A percentile compares a stretch with the other conserved stretches of the same genome.
These are phyloP conservation scores for Podaxis sp. DNA, from an alignment of 768 basidiomycete genomes.

Conservation along the genomic window DNA sequence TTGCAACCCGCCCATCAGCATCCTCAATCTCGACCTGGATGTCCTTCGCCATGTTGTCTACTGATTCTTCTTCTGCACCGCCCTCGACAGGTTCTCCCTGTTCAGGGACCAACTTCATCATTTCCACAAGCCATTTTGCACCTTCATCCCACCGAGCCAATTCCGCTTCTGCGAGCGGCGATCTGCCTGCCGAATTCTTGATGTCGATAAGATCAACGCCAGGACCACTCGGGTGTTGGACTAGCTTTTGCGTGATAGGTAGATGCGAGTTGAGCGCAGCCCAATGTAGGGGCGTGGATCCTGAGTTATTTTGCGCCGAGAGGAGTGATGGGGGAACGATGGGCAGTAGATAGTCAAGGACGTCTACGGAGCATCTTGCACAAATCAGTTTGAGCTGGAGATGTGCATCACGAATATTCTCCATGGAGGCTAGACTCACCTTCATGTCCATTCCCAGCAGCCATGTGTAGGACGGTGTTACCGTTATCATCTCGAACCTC, in stretches of 20 bases:
- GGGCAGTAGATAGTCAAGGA: slow-evolving; percentile 74
- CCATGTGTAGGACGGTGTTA: slow-evolving; percentile 86
- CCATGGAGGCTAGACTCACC: slow-evolving; percentile 47
- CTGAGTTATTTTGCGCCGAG: slow-evolving; percentile 61
- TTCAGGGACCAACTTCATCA: slow-evolving; percentile 71
- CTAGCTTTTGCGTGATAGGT: slow-evolving; percentile 54
- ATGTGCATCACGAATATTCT: slow-evolving; percentile 1
- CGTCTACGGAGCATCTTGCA: slow-evolving; percentile 58
- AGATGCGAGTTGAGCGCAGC: slow-evolving; percentile 85
- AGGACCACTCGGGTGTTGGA: slow-evolving; percentile 55
- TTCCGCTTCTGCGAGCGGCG: slow-evolving; percentile 83
- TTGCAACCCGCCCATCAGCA: slow-evolving; percentile 67
- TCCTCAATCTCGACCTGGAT: slow-evolving; percentile 74
- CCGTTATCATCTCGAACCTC: slow-evolving; percentile 69
- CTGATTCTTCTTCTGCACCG: slow-evolving; percentile 36
- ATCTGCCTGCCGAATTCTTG: slow-evolving; percentile 70
- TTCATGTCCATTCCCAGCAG: slow-evolving; percentile 83
- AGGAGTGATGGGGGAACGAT: slow-evolving; percentile 54
- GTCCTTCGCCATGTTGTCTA: slow-evolving; percentile 34
- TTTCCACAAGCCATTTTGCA: slow-evolving; percentile 76
- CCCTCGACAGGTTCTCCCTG: slow-evolving; percentile 32
- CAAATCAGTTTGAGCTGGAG: slow-evolving; percentile 34
- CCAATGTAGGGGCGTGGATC: slow-evolving; percentile 91
- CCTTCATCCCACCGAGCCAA: slow-evolving; percentile 81
- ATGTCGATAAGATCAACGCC: slow-evolving; percentile 72